A percentile compares a stretch with the other conserved stretches of the same genome.
phyloP scores from a whole-genome alignment of 2,329 filamentous ascomycete species.

The Sporothrix dimorphospora region DNA sequence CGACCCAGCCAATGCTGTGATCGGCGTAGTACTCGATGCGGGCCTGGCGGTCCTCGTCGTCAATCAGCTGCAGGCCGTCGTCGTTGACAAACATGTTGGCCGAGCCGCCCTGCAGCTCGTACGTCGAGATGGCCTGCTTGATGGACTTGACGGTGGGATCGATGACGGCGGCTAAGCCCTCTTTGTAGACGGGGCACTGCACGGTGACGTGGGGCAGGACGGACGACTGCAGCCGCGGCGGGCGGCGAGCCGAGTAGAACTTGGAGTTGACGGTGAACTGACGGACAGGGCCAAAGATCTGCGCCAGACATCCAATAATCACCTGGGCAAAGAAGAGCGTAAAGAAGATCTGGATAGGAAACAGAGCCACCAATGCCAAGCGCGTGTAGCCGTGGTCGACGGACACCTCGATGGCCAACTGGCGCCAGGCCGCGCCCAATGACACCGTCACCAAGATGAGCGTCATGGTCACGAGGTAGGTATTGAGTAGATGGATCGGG shows the following conservation, averaged over 20 bases:
- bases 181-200: conserved; percentile 87
- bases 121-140: conserved; percentile 76
- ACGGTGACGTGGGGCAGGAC: conserved; percentile 75
- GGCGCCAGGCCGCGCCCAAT: conserved; percentile 70
- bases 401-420: conserved; percentile 68
- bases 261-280: conserved; percentile 77
- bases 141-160: conserved; percentile 76
- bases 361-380: conserved; percentile 65
- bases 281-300: conserved; percentile 74
- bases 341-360: conserved; percentile 77
- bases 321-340: conserved; percentile 81
- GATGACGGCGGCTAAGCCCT: conserved; percentile 75
- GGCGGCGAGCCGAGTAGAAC: conserved; percentile 76
- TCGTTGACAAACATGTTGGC: conserved; percentile 79
- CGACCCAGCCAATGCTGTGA: conserved; percentile 71
- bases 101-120: conserved; percentile 76
- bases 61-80: conserved; percentile 70
- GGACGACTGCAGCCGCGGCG: conserved; percentile 60
- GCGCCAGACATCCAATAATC: conserved; percentile 73
- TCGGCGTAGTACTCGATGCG: conserved; percentile 71
- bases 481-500: conserved; percentile 70
- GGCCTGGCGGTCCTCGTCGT: conserved; percentile 62
- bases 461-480: conserved; percentile 68
- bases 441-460: conserved; percentile 67
- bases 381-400: conserved; percentile 66